Percentiles rank a stretch among this genome's conserved stretches.
Conservation (phyloP, 441 rosid genomes). For the Manihot esculenta region DNA sequence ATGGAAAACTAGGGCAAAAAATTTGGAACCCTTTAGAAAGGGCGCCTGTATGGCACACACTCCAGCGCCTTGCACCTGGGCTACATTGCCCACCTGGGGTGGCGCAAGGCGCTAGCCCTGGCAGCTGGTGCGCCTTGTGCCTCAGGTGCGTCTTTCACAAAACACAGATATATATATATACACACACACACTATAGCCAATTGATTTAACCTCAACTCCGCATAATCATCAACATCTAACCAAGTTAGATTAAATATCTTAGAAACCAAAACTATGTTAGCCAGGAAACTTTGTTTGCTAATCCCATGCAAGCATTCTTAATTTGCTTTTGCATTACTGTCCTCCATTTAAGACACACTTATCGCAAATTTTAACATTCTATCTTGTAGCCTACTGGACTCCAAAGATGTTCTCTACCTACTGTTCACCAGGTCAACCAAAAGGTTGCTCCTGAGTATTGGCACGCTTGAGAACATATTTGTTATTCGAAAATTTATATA, state of each 20-base stretch:
- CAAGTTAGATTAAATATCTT: no score
- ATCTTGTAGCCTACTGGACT: background rate
- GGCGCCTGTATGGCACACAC: no score
- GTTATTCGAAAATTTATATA: background rate
- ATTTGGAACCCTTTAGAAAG: no score
- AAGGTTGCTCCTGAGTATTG: background rate
- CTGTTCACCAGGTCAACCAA: background rate
- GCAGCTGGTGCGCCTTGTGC: no score
- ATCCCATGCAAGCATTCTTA: background rate
- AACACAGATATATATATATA: no score
- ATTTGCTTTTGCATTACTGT: background rate
- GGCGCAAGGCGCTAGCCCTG: no score
- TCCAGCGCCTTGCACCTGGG: no score
- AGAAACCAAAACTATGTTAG: background rate
- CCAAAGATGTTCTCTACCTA: background rate
- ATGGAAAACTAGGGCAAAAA: no score
- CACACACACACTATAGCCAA: background rate
- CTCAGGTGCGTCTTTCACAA: no score
- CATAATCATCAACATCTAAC: background rate
- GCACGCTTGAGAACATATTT: background rate
- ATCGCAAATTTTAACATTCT: background rate
- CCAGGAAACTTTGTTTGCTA: background rate
- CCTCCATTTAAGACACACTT: background rate
- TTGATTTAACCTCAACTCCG: background rate
- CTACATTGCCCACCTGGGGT: no score